Base-by-base conservation (phyloP, 73 alveolate genomes). In the Paramecium sexaurelia region DNA sequence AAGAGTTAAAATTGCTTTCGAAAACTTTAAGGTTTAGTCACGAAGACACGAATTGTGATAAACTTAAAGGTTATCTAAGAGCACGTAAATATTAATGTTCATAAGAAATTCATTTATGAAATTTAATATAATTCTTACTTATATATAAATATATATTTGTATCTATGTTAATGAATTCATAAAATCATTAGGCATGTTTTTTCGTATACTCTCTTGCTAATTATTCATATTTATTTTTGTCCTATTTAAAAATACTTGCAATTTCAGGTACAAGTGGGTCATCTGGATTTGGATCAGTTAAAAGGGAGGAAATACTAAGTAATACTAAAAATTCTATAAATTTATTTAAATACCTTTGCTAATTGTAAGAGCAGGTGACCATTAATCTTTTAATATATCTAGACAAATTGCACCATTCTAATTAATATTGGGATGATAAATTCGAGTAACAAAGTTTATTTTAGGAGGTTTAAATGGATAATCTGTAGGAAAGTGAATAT, bases 381-480 rank as follows among this genome's bases (percentile, higher is more conserved):
- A 97, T 92, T 91, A 92, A 67, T 97, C 99, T 96, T 96, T 94
- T 91, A 98, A 94, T 73, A 98, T 98, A 91, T 95, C 98, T 67
- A 97, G 91, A 96, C 99, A 94, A 69, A 97, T 96, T 10, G 96
- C 69, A 27, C 98, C 99, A 78, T 96, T 97, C 47, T 97, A 92
- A 95, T 95, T 95, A 89, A 98, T 97, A 87, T 97, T 98, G 22
- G 99, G 99, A 94, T 96, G 99, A 94, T 97, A 98, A 92, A 98
- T 95, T 86, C 97, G 85, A 55, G 99, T 96, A 7, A 94, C 92
- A 95, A 96, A 96, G 13, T 87, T 86, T 57, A 91, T 91, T 91
- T 91, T 98, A 33, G 99, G 99, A 26, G 99, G 99, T 92, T 96
- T 96, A 97, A 97, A 97, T 33, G 99, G 99, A 89, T 95, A 97